Conservation (phyloP, 805 yeast genomes). For the Wickerhamiella bombiphila region DNA sequence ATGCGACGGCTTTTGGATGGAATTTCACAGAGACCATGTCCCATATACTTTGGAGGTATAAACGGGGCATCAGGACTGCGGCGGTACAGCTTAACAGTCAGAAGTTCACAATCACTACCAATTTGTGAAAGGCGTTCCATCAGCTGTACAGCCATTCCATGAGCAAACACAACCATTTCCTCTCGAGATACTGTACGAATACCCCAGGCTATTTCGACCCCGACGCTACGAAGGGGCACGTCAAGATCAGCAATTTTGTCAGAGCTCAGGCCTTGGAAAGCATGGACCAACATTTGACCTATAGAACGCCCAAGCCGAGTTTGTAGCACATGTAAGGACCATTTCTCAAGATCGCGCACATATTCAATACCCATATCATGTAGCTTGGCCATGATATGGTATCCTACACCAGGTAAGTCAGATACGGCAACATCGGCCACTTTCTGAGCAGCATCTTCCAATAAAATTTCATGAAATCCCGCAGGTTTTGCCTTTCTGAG, state of each 20-base stretch:
- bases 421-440: slow-evolving; percentile 21
- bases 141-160: slow-evolving; percentile 45
- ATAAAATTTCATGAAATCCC: slow-evolving; percentile 29
- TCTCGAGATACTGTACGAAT: slow-evolving; percentile 48
- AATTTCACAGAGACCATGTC: slow-evolving; percentile 69
- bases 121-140: slow-evolving; percentile 36
- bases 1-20: slow-evolving; percentile 42
- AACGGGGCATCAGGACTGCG: slow-evolving; percentile 55
- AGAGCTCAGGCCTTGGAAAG: slow-evolving; percentile 51
- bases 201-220: slow-evolving; percentile 87
- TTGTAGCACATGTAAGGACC: slow-evolving; percentile 27
- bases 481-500: slow-evolving; percentile 66
- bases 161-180: slow-evolving; percentile 53
- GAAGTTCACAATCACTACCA: slow-evolving; percentile 19
- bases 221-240: slow-evolving; percentile 48
- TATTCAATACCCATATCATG: slow-evolving; percentile 23
- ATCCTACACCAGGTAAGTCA: slow-evolving; percentile 32
- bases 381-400: slow-evolving; percentile 32
- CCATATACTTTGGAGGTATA: slow-evolving; percentile 64
- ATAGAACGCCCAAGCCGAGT: slow-evolving; percentile 50
- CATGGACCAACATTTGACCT: slow-evolving; percentile 47
- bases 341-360: slow-evolving; percentile 29
- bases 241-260: slow-evolving; percentile 34
- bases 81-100: slow-evolving; percentile 48
- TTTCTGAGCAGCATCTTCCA: slow-evolving; percentile 25